Evolutionary conservation across 345 rosid species (phyloP).

Genomic region (Kandelia obovata): DNA sequence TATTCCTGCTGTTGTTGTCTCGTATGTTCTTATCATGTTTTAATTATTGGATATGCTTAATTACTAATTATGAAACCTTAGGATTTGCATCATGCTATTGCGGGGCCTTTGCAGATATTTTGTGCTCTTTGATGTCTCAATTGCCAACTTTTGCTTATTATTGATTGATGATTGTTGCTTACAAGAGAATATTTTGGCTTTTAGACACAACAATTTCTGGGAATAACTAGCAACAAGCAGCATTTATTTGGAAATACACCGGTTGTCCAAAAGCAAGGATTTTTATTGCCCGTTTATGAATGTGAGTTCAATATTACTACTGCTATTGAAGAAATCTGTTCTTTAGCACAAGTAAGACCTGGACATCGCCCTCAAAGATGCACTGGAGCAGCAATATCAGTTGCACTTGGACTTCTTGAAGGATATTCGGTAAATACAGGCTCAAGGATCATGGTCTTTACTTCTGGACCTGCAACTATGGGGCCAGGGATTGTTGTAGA

Average conservation of each 20-base stretch:
- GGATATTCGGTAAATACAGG: slow-evolving; percentile 63
- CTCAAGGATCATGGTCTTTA: slow-evolving; percentile 81
- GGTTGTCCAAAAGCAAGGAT: slow-evolving; percentile 63
- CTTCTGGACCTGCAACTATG: slow-evolving; percentile 88
- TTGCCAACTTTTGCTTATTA: not conserved
- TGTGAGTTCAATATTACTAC: slow-evolving; percentile 75
- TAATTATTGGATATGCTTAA: no score
- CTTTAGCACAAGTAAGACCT: slow-evolving; percentile 26
- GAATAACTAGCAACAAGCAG: slow-evolving; percentile 42
- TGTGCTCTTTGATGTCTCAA: not conserved
- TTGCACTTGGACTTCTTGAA: slow-evolving; percentile 74
- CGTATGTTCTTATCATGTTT: no score
- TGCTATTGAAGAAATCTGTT: slow-evolving; percentile 72
- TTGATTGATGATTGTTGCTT: no score
- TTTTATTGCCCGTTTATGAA: slow-evolving; percentile 65
- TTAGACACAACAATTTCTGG: slow-evolving; percentile 63
- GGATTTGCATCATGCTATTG: not conserved
- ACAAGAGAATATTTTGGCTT: not conserved
- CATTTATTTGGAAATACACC: slow-evolving; percentile 50
- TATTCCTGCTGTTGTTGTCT: no score
- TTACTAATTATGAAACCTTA: not conserved
- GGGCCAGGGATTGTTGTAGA: slow-evolving; percentile 87
- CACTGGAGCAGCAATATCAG: slow-evolving; percentile 79
- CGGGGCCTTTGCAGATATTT: not conserved
- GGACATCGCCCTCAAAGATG: slow-evolving; percentile 83